Evolutionary conservation across 2,329 filamentous ascomycete species (phyloP).

Genomic region (Dactylellina drechsleri): DNA sequence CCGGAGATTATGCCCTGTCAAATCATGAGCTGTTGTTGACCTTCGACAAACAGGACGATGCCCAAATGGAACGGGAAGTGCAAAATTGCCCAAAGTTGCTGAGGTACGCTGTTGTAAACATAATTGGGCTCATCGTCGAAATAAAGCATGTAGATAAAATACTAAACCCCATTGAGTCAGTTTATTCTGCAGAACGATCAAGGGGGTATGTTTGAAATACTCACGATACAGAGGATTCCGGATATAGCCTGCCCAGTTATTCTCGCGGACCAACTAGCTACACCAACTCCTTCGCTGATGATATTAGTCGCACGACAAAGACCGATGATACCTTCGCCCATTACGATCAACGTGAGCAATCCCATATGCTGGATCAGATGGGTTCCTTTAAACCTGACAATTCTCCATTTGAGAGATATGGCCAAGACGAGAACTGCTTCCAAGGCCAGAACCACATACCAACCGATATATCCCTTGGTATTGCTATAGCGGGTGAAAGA

Average conservation of each 20-base stretch:
- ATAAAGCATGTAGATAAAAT: conserved; percentile 72
- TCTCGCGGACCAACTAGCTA: conserved; percentile 53
- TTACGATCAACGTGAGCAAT: conserved; percentile 73
- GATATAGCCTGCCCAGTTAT: conserved; percentile 56
- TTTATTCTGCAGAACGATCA: not conserved
- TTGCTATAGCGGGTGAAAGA: conserved; percentile 32
- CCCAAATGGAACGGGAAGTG: conserved; percentile 74
- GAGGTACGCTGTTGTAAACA: conserved; percentile 67
- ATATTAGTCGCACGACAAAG: conserved; percentile 68
- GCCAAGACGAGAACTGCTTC: conserved; percentile 68
- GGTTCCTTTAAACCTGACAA: conserved; percentile 71
- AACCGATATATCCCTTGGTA: conserved; percentile 55
- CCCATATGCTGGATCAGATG: conserved; percentile 73
- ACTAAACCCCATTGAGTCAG: conserved; percentile 34
- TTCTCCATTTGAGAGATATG: conserved; percentile 68
- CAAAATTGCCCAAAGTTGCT: conserved; percentile 69
- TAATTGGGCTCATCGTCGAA: conserved; percentile 68
- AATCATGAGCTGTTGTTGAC: conserved; percentile 69
- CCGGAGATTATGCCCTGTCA: conserved; percentile 64
- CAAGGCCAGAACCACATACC: conserved; percentile 68
- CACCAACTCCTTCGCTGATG: conserved; percentile 36
- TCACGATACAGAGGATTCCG: conserved; percentile 57
- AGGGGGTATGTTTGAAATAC: conserved; percentile 20
- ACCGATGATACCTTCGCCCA: conserved; percentile 74
- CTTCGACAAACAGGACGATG: conserved; percentile 73